Percentiles rank a stretch among this genome's conserved stretches.
phyloP scores from a whole-genome alignment of 805 yeast genomes.

The Candida anglica region DNA sequence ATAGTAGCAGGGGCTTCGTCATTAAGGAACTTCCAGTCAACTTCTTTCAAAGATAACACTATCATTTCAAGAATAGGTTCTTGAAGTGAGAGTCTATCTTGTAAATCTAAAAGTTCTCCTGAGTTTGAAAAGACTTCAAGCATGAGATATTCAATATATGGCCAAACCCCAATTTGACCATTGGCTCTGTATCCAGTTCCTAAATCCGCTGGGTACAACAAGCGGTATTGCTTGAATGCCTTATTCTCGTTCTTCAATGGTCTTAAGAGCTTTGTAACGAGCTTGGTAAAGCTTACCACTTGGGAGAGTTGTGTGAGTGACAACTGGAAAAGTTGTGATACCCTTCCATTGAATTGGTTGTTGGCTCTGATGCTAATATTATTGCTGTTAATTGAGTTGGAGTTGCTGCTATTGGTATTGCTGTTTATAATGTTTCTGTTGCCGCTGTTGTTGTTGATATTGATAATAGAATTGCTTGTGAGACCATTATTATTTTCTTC shows the following conservation, averaged over 20 bases:
- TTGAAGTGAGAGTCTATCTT: slow-evolving; percentile 46
- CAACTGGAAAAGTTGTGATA: slow-evolving; percentile 24
- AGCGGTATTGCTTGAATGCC: slow-evolving; percentile 26
- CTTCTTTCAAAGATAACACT: slow-evolving; percentile 27
- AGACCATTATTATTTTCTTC: slow-evolving; percentile 13
- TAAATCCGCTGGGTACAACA: slow-evolving; percentile 59
- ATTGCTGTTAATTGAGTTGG: background rate
- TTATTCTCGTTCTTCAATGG: slow-evolving; percentile 14
- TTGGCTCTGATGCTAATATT: background rate
- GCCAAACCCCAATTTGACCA: slow-evolving; percentile 68
- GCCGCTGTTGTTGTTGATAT: background rate
- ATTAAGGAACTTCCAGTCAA: slow-evolving; percentile 44
- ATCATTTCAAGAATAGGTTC: slow-evolving; percentile 49
- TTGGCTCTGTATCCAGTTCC: slow-evolving; percentile 56
- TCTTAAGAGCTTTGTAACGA: slow-evolving; percentile 44
- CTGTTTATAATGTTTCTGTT: background rate
- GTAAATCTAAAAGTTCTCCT: slow-evolving; percentile 24
- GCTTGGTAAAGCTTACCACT: slow-evolving; percentile 55
- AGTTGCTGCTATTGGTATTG: slow-evolving; percentile 2
- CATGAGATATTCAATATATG: slow-evolving; percentile 73
- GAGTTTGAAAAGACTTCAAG: slow-evolving; percentile 61
- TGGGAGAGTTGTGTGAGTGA: slow-evolving; percentile 46
- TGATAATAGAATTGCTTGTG: slow-evolving; percentile 11
- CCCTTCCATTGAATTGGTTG: slow-evolving; percentile 7
- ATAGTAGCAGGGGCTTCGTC: slow-evolving; percentile 47